Conservation (phyloP, 805 yeast genomes). For the Candida broadrunensis region DNA sequence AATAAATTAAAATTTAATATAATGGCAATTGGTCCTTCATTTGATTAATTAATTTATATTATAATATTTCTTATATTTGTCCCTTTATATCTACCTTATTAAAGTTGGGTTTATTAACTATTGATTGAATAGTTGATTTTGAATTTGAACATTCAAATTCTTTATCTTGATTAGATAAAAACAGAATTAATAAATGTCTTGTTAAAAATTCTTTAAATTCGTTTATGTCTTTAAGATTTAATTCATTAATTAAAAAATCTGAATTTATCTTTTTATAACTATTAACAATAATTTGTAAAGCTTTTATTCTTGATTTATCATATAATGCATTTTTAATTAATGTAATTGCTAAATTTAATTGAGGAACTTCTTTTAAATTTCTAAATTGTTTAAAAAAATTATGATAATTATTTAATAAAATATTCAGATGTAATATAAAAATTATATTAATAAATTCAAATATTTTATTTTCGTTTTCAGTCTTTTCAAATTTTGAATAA, state of each 20-base stretch:
- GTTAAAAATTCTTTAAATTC: constrained; percentile 44
- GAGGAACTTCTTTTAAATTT: constrained; percentile 6
- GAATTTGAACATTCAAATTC: constrained; percentile 32
- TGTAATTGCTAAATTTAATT: constrained; percentile 17
- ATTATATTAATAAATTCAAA: constrained; percentile 13
- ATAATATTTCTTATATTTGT: constrained; percentile 45
- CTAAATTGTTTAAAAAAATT: constrained; percentile 40
- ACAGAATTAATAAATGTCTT: constrained; percentile 34
- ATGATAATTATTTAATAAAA: constrained; percentile 36
- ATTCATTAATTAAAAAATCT: constrained; percentile 33
- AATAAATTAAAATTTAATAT: constrained; percentile 68
- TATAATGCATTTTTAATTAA: constrained; percentile 44
- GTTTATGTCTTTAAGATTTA: constrained; percentile 34
- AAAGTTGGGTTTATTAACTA: constrained; percentile 35
- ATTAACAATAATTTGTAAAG: constrained; percentile 54
- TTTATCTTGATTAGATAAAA: constrained; percentile 9
- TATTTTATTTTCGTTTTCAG: constrained; percentile 10
- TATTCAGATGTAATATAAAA: constrained; percentile 14
- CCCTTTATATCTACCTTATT: constrained; percentile 86
- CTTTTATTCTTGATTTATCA: constrained; percentile 53
- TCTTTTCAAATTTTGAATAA: constrained; percentile 4
- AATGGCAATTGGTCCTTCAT: constrained; percentile 69
- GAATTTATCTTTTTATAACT: constrained; percentile 49
- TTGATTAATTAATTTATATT: constrained; percentile 24
- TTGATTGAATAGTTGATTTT: constrained; percentile 32